Evolutionary conservation across 306 rosid species (phyloP).

Genomic region (Begonia peltatifolia): DNA sequence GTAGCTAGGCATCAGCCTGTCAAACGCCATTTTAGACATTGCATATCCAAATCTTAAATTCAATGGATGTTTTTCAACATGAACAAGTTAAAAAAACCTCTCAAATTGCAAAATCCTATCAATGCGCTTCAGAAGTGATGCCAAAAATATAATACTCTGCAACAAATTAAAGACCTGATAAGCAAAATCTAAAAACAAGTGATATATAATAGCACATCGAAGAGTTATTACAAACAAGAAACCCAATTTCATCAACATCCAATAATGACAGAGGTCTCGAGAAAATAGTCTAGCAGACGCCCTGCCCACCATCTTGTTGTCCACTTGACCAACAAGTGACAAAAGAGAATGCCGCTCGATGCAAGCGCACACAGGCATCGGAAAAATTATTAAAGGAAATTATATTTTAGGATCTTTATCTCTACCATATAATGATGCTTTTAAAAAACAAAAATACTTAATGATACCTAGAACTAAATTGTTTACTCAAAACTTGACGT

Average conservation of each 20-base stretch:
- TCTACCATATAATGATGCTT: no score
- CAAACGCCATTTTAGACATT: conserved; percentile 18
- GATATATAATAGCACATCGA: neutral
- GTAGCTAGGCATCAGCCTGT: conserved; percentile 95
- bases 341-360: no score
- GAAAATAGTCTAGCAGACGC: no score
- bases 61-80: neutral
- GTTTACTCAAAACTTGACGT: no score
- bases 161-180: conserved; percentile 14
- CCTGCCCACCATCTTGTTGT: no score
- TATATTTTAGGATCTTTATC: neutral
- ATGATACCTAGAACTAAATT: no score
- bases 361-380: no score
- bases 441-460: no score
- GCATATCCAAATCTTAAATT: conserved; percentile 14
- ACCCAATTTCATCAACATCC: no score
- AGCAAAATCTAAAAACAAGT: conserved; percentile 1
- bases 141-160: conserved; percentile 72
- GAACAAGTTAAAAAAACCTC: conserved; percentile 29
- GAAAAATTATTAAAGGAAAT: conserved; percentile 3
- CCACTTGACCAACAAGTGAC: no score
- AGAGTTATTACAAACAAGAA: neutral
- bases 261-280: no score
- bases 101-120: conserved; percentile 86
- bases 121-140: conserved; percentile 85